These are phyloP conservation scores for Pleurotus giganteus DNA, from an alignment of 768 basidiomycete genomes.

Conservation along the genomic window DNA sequence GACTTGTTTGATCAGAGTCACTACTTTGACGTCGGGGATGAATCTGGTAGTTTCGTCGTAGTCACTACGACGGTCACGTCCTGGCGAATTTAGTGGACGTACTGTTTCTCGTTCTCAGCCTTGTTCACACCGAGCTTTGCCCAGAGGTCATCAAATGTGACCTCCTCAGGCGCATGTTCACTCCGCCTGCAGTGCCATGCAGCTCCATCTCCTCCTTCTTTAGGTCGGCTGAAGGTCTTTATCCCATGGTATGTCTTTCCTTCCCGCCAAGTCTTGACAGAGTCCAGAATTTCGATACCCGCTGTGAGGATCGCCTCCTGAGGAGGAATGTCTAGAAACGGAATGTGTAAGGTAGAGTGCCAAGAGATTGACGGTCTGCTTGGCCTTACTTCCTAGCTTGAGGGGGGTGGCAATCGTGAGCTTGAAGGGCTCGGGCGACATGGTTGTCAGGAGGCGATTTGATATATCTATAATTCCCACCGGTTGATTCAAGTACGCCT, in stretches of 20 bases:
- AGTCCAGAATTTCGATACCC: constrained; percentile 53
- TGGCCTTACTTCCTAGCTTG: constrained; percentile 4
- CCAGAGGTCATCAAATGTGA: constrained; percentile 75
- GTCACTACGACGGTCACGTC: background rate
- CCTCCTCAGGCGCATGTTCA: constrained; percentile 62
- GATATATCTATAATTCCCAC: no score
- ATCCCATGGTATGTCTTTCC: constrained; percentile 63
- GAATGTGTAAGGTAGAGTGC: background rate
- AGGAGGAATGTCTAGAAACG: constrained; percentile 51
- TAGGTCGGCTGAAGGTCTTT: constrained; percentile 52
- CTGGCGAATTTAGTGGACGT: constrained; percentile 15
- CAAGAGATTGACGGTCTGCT: background rate
- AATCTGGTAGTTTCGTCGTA: constrained; percentile 43
- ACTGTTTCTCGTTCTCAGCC: constrained; percentile 69
- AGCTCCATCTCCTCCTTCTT: constrained; percentile 52
- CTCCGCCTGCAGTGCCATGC: constrained; percentile 71
- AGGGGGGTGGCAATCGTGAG: constrained; percentile 6
- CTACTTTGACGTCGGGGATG: constrained; percentile 63
- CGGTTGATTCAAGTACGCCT: no score
- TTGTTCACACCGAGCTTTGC: constrained; percentile 63
- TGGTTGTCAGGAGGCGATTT: background rate
- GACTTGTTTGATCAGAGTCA: constrained; percentile 56
- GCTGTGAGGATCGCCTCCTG: constrained; percentile 56
- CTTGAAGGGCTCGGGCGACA: background rate
- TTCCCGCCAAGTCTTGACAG: constrained; percentile 59